Evolutionary conservation across 768 basidiomycete genomes (phyloP).

Genomic region (Naematelia aurantialba): DNA sequence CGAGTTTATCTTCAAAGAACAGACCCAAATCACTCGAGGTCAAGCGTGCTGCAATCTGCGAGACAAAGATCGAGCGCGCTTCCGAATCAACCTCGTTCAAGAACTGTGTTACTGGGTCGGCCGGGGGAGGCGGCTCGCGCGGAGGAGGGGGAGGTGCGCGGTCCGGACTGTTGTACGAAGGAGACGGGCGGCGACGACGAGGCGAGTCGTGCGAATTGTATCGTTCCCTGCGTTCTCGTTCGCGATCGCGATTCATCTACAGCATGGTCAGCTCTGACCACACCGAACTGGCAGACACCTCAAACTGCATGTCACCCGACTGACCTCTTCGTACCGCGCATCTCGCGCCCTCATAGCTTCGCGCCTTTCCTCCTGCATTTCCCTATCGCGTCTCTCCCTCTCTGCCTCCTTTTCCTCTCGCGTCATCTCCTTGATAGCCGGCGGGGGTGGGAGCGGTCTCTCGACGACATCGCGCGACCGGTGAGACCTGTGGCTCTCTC

Average conservation of each 20-base stretch:
- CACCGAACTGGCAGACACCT: background rate
- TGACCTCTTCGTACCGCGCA: conserved; percentile 16
- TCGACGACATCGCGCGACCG: conserved; percentile 15
- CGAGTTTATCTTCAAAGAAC: conserved; percentile 97
- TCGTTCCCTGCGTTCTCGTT: conserved; percentile 20
- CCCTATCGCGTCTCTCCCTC: conserved; percentile 37
- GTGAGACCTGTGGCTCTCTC: conserved; percentile 28
- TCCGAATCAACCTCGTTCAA: conserved; percentile 94
- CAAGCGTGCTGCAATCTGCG: conserved; percentile 92
- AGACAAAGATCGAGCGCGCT: conserved; percentile 96
- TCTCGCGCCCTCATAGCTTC: conserved; percentile 28
- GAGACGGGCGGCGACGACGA: conserved; percentile 28
- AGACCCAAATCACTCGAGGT: conserved; percentile 95
- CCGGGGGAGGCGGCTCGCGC: conserved; percentile 15
- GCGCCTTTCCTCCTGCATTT: conserved; percentile 38
- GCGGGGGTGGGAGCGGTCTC: too few species aligned
- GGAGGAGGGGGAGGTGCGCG: conserved; percentile 15
- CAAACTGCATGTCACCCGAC: conserved; percentile 19
- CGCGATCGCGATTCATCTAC: conserved; percentile 32
- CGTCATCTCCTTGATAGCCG: conserved; percentile 30
- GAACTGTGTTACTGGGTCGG: conserved; percentile 35
- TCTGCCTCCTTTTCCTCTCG: conserved; percentile 43
- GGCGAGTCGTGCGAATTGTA: conserved; percentile 18
- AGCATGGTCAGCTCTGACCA: background rate
- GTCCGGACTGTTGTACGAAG: conserved; percentile 20